phyloP scores from a whole-genome alignment of 2,329 filamentous ascomycete genomes.

The Botrytis hyacinthi region DNA sequence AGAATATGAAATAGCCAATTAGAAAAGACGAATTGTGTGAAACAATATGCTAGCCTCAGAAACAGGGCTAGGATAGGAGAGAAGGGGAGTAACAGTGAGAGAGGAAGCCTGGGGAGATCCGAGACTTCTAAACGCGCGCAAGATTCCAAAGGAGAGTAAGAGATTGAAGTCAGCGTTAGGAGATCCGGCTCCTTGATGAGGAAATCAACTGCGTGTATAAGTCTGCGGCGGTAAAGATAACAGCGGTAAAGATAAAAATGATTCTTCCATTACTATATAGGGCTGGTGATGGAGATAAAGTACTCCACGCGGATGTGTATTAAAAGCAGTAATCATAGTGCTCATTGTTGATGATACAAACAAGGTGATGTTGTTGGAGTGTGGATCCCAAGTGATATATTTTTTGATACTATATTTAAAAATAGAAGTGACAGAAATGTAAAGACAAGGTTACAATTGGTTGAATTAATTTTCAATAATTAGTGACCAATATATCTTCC shows the following conservation, averaged over 20 bases:
- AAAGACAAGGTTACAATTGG: background rate
- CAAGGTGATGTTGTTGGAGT: constrained; percentile 1
- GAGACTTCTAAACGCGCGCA: constrained; percentile 1
- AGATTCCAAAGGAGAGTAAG: background rate
- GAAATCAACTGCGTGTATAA: constrained; percentile 15
- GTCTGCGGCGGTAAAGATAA: constrained; percentile 1
- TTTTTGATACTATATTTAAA: constrained; percentile 11
- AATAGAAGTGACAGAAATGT: constrained; percentile 9
- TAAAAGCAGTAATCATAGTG: constrained; percentile 1
- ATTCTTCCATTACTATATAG: background rate
- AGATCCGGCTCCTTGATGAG: constrained; percentile 16
- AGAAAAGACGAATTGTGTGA: background rate
- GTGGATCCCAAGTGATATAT: constrained; percentile 8
- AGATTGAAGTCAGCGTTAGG: background rate
- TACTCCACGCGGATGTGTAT: background rate
- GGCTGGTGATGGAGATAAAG: constrained; percentile 1
- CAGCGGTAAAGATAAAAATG: background rate
- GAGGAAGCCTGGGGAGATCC: background rate
- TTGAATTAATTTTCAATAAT: constrained; percentile 2
- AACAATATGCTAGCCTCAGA: background rate
- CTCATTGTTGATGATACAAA: constrained; percentile 5
- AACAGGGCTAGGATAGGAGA: constrained; percentile 1
- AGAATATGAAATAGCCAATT: background rate
- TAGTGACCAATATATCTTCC: constrained; percentile 17
- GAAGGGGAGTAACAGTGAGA: background rate